These are phyloP conservation scores for Pseudozyma sp. DNA, from an alignment of 1,284 basidiomycete species.

Conservation along the genomic window DNA sequence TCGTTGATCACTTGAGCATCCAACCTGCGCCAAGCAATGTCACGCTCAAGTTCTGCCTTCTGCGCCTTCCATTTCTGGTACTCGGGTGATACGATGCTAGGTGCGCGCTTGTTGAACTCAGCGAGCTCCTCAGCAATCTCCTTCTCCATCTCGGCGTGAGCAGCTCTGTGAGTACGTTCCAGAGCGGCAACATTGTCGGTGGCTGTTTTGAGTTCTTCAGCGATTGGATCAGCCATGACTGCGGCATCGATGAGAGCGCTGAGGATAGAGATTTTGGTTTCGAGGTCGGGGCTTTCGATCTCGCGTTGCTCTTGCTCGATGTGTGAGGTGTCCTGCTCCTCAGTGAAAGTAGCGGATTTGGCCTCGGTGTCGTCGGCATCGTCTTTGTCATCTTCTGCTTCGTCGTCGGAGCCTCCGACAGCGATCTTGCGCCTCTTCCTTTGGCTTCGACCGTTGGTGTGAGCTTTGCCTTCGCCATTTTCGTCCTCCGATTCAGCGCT, in stretches of 20 bases:
- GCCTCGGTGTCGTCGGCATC: not conserved
- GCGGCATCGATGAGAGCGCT: constrained; percentile 41
- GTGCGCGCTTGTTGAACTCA: constrained; percentile 48
- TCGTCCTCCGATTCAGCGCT: constrained; percentile 16
- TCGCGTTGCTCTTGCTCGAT: constrained; percentile 14
- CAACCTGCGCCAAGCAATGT: constrained; percentile 37
- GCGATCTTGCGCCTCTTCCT: constrained; percentile 26
- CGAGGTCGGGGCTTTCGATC: constrained; percentile 34
- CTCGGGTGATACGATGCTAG: constrained; percentile 42
- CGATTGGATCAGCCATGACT: constrained; percentile 36
- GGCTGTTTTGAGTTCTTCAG: constrained; percentile 46
- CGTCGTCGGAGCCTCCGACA: constrained; percentile 25
- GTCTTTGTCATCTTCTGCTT: not conserved
- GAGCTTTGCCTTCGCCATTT: constrained; percentile 10
- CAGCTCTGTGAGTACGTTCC: constrained; percentile 24
- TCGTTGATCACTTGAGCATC: constrained; percentile 27
- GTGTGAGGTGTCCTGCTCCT: constrained; percentile 4
- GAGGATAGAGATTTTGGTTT: constrained; percentile 44
- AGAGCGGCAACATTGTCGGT: constrained; percentile 24
- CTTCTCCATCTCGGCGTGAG: constrained; percentile 34
- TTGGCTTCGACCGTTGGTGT: constrained; percentile 8
- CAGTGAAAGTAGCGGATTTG: constrained; percentile 4
- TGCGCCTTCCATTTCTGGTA: constrained; percentile 46
- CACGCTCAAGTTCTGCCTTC: constrained; percentile 28
- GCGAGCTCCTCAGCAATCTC: constrained; percentile 46